Evolutionary conservation across 768 basidiomycete genomes (phyloP).

Genomic region (Kwoniella europaea): DNA sequence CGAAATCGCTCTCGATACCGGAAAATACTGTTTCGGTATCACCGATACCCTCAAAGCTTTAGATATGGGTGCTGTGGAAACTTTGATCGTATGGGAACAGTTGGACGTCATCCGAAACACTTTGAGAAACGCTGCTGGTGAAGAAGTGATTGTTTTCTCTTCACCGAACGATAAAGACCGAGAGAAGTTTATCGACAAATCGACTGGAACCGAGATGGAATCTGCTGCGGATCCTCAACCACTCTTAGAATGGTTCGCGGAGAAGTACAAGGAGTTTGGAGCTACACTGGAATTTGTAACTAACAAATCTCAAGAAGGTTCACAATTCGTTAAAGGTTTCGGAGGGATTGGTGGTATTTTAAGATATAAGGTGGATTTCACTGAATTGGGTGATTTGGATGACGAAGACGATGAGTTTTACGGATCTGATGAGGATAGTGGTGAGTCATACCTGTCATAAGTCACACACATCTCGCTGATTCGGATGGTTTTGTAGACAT

Average conservation of each 20-base stretch:
- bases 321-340: constrained; percentile 97
- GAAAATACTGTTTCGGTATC: constrained; percentile 95
- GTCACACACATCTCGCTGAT: no score
- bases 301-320: constrained; percentile 94
- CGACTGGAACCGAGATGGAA: constrained; percentile 95
- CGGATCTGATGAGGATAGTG: constrained; percentile 57
- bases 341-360: constrained; percentile 95
- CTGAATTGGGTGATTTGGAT: constrained; percentile 66
- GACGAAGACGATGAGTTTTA: constrained; percentile 60
- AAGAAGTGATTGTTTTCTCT: constrained; percentile 79
- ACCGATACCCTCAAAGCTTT: constrained; percentile 95
- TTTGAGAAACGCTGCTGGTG: constrained; percentile 89
- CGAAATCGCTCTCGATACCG: constrained; percentile 97
- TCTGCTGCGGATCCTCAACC: constrained; percentile 77
- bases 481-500: constrained; percentile 31
- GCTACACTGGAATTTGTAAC: constrained; percentile 89
- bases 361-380: constrained; percentile 97
- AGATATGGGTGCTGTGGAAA: constrained; percentile 95
- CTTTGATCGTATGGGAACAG: constrained; percentile 98
- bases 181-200: constrained; percentile 93
- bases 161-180: constrained; percentile 82
- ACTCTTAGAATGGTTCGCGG: constrained; percentile 97
- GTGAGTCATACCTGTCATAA: constrained; percentile 33
- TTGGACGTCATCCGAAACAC: constrained; percentile 85
- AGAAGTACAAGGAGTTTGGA: constrained; percentile 97